phyloP scores from a whole-genome alignment of 2,329 filamentous ascomycete genomes.

The Myrmaecium sp. region DNA sequence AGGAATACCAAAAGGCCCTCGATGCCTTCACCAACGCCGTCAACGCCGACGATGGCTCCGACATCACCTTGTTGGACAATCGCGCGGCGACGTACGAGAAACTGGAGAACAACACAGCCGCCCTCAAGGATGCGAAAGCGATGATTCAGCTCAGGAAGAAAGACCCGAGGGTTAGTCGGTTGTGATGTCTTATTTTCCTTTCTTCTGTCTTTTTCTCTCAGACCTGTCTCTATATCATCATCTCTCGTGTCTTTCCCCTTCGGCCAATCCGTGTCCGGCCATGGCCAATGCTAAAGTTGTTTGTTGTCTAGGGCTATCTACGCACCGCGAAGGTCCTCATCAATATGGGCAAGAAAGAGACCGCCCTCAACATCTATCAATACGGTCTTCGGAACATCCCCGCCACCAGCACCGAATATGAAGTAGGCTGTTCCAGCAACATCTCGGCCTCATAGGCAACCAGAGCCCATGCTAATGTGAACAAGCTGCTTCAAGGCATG shows the following conservation, averaged over 20 bases:
- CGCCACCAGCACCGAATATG: conserved; percentile 17
- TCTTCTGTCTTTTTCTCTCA: no score
- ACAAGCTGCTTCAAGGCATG: conserved; percentile 22
- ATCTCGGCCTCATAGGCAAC: background rate
- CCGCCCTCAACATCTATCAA: conserved; percentile 38
- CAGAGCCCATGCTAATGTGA: no score
- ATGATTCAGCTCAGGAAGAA: conserved; percentile 36
- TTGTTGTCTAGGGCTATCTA: conserved; percentile 33
- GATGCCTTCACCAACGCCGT: conserved; percentile 14
- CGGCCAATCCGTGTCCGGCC: no score
- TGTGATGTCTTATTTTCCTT: conserved; percentile 5
- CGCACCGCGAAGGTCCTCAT: conserved; percentile 33
- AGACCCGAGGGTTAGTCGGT: conserved; percentile 37
- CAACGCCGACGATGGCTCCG: conserved; percentile 8
- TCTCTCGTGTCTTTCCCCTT: background rate
- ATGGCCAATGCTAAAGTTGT: conserved; percentile 1
- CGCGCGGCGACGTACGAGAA: conserved; percentile 39
- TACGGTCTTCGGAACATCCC: conserved; percentile 38
- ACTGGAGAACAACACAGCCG: conserved; percentile 30
- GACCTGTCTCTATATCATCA: no score
- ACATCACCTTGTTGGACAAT: conserved; percentile 32
- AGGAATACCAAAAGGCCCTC: conserved; percentile 17
- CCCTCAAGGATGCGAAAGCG: conserved; percentile 38
- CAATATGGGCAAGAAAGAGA: conserved; percentile 32
- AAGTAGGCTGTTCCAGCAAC: conserved; percentile 8